A percentile compares a stretch with the other conserved stretches of the same genome.
Conservation (phyloP, 2,329 filamentous ascomycete genomes). For the Penicillium crustosum region DNA sequence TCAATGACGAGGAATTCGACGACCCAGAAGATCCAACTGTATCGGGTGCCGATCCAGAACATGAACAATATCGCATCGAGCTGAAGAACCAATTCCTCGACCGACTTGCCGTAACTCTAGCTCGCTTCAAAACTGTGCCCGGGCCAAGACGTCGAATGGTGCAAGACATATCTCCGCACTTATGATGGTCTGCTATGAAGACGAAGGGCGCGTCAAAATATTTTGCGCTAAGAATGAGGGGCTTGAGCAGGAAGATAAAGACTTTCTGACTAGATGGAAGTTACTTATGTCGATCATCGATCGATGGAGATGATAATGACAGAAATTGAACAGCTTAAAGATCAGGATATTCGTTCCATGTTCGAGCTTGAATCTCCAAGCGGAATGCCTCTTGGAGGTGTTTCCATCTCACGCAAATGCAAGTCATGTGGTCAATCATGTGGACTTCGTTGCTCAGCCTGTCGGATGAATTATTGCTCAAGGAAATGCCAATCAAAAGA, state of each 20-base stretch:
- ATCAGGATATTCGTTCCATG: no score
- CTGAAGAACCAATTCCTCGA: neutral
- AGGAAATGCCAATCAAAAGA: no score
- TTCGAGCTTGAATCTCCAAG: no score
- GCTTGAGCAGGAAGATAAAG: neutral
- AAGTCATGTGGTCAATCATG: no score
- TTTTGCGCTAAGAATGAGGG: neutral
- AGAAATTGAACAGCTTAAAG: no score
- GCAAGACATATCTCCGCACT: neutral
- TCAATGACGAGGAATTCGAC: neutral
- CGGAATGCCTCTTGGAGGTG: no score
- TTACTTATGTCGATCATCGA: neutral
- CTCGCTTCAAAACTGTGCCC: neutral
- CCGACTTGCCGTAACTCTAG: neutral
- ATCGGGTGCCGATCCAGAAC: neutral
- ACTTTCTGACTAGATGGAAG: neutral
- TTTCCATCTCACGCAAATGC: no score
- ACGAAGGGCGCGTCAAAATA: neutral
- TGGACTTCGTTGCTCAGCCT: no score
- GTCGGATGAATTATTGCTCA: no score
- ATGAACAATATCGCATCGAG: neutral
- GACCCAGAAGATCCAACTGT: neutral
- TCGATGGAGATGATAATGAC: no score
- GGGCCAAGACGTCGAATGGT: neutral
- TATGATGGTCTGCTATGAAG: neutral